A percentile compares a stretch with the other conserved stretches of the same genome.
Evolutionary conservation across 208 protist species (phyloP).

Genomic region (Acanthamoeba healyi): DNA sequence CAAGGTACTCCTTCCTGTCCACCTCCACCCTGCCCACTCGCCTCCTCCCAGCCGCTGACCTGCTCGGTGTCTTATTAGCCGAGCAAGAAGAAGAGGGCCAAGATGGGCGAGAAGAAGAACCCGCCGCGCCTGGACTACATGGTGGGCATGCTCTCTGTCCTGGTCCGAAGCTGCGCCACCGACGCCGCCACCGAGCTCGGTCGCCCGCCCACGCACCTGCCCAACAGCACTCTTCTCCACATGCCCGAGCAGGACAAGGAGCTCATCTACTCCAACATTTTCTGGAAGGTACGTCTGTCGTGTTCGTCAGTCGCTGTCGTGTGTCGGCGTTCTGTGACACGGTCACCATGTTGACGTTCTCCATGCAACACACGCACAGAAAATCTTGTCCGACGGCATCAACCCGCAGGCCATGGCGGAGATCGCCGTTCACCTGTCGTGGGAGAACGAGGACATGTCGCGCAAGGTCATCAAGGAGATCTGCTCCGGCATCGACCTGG

Average conservation of each 20-base stretch:
- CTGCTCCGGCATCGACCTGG: conserved; percentile 10
- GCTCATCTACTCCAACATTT: conserved; percentile 69
- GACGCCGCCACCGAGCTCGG: not conserved
- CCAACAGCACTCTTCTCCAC: conserved; percentile 4
- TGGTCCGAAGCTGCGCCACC: conserved; percentile 67
- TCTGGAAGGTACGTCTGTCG: conserved; percentile 25
- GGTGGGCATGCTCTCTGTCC: conserved; percentile 47
- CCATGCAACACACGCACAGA: not conserved
- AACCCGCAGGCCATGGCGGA: conserved; percentile 52
- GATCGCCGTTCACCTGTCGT: conserved; percentile 26
- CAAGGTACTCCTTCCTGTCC: conserved; percentile 30
- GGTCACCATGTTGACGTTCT: conserved; percentile 9
- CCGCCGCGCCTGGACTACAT: conserved; percentile 64
- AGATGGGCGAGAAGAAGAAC: conserved; percentile 85
- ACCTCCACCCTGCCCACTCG: not conserved
- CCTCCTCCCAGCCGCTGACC: not conserved
- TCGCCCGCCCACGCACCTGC: not conserved
- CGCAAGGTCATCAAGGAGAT: conserved; percentile 30
- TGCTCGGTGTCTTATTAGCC: too few relatives aligned
- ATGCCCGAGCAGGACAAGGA: conserved; percentile 74
- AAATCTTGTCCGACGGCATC: conserved; percentile 48
- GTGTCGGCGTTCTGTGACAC: not conserved
- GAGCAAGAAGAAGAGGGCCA: conserved; percentile 73
- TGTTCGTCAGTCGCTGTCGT: not conserved
- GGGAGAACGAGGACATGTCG: conserved; percentile 68